Percentiles rank a stretch among this genome's conserved stretches.
These are phyloP conservation scores for Platismatia glauca DNA, from an alignment of 495 filamentous ascomycete genomes.

Conservation along the genomic window DNA sequence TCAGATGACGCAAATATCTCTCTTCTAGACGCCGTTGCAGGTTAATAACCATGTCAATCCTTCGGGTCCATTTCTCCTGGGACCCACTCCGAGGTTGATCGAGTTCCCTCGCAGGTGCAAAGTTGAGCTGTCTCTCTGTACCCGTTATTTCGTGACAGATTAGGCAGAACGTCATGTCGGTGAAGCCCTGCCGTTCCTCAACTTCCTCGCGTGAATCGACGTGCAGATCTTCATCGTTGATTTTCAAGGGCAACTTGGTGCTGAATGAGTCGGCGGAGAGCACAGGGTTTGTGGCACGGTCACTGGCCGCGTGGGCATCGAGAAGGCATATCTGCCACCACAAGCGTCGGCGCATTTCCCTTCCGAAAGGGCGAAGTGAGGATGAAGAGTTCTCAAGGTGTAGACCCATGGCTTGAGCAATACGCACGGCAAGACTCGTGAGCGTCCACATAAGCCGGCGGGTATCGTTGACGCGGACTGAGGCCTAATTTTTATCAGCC, in stretches of 20 bases:
- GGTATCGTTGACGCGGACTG: slow-evolving; percentile 18
- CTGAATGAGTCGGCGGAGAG: slow-evolving; percentile 54
- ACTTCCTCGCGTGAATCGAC: neutral
- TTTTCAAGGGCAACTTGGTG: slow-evolving; percentile 48
- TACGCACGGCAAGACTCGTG: slow-evolving; percentile 42
- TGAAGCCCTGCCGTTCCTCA: neutral
- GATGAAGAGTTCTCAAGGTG: slow-evolving; percentile 37
- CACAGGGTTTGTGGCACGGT: slow-evolving; percentile 60
- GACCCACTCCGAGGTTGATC: too few relatives aligned
- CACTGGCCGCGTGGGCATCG: slow-evolving; percentile 62
- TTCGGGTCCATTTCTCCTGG: too few relatives aligned
- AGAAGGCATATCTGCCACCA: slow-evolving; percentile 72
- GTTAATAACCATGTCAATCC: too few relatives aligned
- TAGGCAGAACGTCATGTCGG: neutral
- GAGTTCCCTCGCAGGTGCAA: too few relatives aligned
- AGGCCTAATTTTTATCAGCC: neutral
- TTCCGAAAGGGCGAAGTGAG: slow-evolving; percentile 33
- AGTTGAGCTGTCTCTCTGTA: too few relatives aligned
- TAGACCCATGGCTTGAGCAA: slow-evolving; percentile 58
- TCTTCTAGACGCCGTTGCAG: too few relatives aligned
- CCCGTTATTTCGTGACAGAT: too few relatives aligned
- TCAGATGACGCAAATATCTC: too few relatives aligned
- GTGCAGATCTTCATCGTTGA: slow-evolving; percentile 20
- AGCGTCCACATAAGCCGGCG: slow-evolving; percentile 30
- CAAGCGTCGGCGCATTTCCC: slow-evolving; percentile 62